Evolutionary conservation across 2,329 filamentous ascomycete species (phyloP).

Genomic region (Colletotrichum endophyticum): DNA sequence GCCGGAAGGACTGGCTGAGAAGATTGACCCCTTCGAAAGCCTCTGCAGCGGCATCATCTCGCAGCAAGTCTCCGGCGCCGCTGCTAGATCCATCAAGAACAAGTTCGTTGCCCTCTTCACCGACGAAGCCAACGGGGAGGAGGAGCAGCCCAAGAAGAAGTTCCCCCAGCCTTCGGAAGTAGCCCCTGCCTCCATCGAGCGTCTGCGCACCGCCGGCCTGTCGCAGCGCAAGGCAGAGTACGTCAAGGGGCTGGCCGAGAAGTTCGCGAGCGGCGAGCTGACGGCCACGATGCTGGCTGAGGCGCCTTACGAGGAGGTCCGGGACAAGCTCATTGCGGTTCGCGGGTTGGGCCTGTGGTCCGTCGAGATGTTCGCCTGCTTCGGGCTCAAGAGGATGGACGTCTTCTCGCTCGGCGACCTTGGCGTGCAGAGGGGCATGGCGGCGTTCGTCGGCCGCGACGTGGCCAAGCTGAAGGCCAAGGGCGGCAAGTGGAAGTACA

Average conservation of each 20-base stretch:
- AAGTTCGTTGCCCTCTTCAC: constrained; percentile 81
- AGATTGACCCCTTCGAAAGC: constrained; percentile 86
- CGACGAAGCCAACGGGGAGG: constrained; percentile 32
- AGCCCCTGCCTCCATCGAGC: constrained; percentile 63
- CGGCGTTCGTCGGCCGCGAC: constrained; percentile 82
- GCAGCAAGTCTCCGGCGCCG: constrained; percentile 94
- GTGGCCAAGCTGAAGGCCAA: constrained; percentile 82
- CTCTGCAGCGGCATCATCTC: constrained; percentile 89
- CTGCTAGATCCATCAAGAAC: constrained; percentile 85
- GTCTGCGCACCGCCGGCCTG: constrained; percentile 82
- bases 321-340: constrained; percentile 83
- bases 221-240: constrained; percentile 97
- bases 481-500: constrained; percentile 93
- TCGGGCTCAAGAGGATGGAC: constrained; percentile 92
- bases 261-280: constrained; percentile 78
- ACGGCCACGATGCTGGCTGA: constrained; percentile 76
- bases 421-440: constrained; percentile 94
- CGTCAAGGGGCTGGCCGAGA: constrained; percentile 81
- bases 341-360: constrained; percentile 89
- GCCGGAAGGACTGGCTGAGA: constrained; percentile 80
- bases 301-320: constrained; percentile 84
- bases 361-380: constrained; percentile 98
- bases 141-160: constrained; percentile 24
- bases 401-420: constrained; percentile 92
- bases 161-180: constrained; percentile 85